Percentiles rank a stretch among this genome's conserved stretches.
Conservation (phyloP, 805 yeast genomes). For the Yarrowia hollandica region DNA sequence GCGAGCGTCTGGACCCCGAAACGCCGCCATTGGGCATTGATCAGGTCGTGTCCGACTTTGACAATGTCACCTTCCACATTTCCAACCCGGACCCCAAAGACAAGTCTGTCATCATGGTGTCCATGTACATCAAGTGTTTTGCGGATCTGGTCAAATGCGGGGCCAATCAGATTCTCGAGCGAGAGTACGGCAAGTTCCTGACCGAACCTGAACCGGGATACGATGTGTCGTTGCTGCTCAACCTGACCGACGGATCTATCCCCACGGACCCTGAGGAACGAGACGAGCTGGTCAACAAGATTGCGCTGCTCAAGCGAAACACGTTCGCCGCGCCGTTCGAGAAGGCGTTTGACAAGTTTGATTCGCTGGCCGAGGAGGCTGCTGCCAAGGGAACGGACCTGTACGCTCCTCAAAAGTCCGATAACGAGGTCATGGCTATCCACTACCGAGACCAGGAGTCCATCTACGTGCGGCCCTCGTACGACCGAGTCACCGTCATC, state of each 20-base stretch:
- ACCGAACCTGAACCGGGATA: conserved; percentile 69
- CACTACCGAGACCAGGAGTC: conserved; percentile 92
- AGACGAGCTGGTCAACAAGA: conserved; percentile 55
- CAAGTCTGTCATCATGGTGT: conserved; percentile 62
- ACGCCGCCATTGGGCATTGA: conserved; percentile 54
- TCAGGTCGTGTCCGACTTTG: conserved; percentile 91
- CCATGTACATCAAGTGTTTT: conserved; percentile 77
- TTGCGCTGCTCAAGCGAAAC: conserved; percentile 78
- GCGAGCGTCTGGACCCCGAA: conserved; percentile 61
- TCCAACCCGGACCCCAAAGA: conserved; percentile 69
- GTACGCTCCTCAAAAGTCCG: conserved; percentile 46
- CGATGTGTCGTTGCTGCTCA: conserved; percentile 73
- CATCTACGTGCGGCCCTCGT: conserved; percentile 85
- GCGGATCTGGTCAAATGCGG: conserved; percentile 69
- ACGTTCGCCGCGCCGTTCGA: conserved; percentile 92
- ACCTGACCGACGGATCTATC: conserved; percentile 47
- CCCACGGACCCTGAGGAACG: conserved; percentile 49
- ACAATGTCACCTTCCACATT: conserved; percentile 89
- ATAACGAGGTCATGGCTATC: conserved; percentile 63
- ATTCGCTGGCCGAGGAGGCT: conserved; percentile 51
- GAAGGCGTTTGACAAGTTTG: conserved; percentile 78
- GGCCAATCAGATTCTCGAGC: conserved; percentile 43
- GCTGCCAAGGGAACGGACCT: conserved; percentile 43
- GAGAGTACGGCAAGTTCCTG: conserved; percentile 54
- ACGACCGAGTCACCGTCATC: conserved; percentile 94